Evolutionary conservation across 2,329 filamentous ascomycete species (phyloP), one percentile per base, ranked within the genome.

Genomic region (Chalaropsis thielavioides): DNA sequence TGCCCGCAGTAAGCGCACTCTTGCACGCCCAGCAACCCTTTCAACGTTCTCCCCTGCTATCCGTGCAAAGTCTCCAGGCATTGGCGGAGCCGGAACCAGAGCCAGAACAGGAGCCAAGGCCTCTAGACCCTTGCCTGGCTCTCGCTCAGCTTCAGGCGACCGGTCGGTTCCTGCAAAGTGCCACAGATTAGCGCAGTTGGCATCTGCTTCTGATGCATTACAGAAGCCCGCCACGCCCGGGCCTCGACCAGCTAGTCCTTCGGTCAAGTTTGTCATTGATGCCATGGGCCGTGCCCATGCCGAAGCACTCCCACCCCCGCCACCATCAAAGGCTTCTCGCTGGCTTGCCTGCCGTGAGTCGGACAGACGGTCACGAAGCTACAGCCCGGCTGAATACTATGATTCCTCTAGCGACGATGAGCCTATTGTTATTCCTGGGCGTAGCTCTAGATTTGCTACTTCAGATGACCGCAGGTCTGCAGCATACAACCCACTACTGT

Each of bases 261-360:
- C 83, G 51, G 82, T 86, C 6, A 83, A 81, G 69, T 84, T 87
- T 68, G 83, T 79, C 17, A 85, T 87, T 67, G 83, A 86, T 69
- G 77, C 81, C n/a, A 79, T 80, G 63, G 84, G 84, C 24, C 78
- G 82, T 64, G 82, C 82, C 15, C 77, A 79, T 40, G 80, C 82
- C 8, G 81, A 83, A 68, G 80, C 80, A 0, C 35, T 67, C 4
- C 62, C 65, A 7, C 35, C 58, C 3, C 49, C 46, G n/a, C 27
- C 38, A 6, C 35, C 31, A 7, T 44, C 61, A 15, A 64, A 58
- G 41, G 38, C 54, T 5, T 62, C 65, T 27, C 54, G 62, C 17
- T 43, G 62, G 24, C 44, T 64, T 15, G 62, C 46, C 2, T 58
- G 62, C 10, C 35, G 65, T 1, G 65, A 67, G 46, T 24, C 51